phyloP scores from a whole-genome alignment of 352 stramenopile genomes.

The Phytophthora tentaculata region DNA sequence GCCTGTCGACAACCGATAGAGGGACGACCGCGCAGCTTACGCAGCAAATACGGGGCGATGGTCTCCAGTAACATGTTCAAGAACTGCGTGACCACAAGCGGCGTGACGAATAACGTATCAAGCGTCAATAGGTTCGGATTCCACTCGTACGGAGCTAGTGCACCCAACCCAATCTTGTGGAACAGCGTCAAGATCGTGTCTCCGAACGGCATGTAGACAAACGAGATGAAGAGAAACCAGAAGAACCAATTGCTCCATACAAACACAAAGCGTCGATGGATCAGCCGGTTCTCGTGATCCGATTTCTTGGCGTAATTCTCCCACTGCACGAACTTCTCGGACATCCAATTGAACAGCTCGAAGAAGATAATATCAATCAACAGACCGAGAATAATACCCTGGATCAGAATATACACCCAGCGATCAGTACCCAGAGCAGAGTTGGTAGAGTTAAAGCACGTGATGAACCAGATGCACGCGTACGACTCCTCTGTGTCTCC shows the following conservation, averaged over 20 bases:
- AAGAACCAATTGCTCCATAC: slow-evolving; percentile 94
- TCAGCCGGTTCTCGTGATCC: slow-evolving; percentile 87
- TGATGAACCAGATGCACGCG: slow-evolving; percentile 82
- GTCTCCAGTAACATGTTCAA: slow-evolving; percentile 91
- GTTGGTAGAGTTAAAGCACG: slow-evolving; percentile 77
- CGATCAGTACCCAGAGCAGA: slow-evolving; percentile 84
- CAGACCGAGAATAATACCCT: slow-evolving; percentile 81
- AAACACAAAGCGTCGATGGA: slow-evolving; percentile 89
- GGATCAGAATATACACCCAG: slow-evolving; percentile 90
- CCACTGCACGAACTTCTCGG: slow-evolving; percentile 86
- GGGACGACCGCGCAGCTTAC: slow-evolving; percentile 74
- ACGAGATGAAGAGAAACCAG: slow-evolving; percentile 91
- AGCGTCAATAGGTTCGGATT: slow-evolving; percentile 77
- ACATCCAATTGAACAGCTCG: slow-evolving; percentile 89
- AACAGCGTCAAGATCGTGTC: slow-evolving; percentile 69
- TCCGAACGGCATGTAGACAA: slow-evolving; percentile 91
- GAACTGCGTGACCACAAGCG: slow-evolving; percentile 88
- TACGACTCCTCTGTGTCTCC: slow-evolving; percentile 53
- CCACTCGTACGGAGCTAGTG: slow-evolving; percentile 75
- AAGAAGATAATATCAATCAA: slow-evolving; percentile 92
- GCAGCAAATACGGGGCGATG: slow-evolving; percentile 83
- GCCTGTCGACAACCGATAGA: slow-evolving; percentile 68
- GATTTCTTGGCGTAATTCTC: slow-evolving; percentile 90
- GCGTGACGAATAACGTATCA: slow-evolving; percentile 89
- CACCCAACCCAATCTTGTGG: slow-evolving; percentile 50